phyloP scores from a whole-genome alignment of 164 flowering plant species.

The Chloranthus sessilifolius region DNA sequence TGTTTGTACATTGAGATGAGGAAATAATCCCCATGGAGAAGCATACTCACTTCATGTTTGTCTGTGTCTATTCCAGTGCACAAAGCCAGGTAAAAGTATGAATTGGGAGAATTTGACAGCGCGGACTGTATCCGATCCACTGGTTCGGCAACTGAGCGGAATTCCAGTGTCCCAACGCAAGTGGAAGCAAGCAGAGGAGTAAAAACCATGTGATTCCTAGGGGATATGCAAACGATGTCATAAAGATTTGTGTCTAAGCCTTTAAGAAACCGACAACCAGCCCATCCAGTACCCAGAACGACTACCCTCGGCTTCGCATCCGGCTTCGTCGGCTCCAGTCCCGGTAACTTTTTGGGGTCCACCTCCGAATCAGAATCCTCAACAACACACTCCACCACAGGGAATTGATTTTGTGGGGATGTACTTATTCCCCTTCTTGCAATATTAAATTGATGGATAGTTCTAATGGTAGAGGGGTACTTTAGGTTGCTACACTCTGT shows the following conservation, averaged over 20 bases:
- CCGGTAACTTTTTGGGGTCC: slow-evolving; percentile 30
- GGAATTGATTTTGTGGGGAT: slow-evolving; percentile 35
- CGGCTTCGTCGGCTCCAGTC: slow-evolving; percentile 61
- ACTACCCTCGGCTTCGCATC: slow-evolving; percentile 84
- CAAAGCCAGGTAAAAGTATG: slow-evolving; percentile 67
- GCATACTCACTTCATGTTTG: slow-evolving; percentile 69
- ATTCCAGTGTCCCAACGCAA: slow-evolving; percentile 87
- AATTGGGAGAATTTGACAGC: slow-evolving; percentile 52
- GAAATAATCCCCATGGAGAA: too few relatives aligned
- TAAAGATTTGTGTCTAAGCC: slow-evolving; percentile 66
- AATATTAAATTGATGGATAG: slow-evolving; percentile 12
- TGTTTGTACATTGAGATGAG: too few relatives aligned
- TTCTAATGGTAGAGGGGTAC: too few relatives aligned
- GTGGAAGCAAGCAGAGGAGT: slow-evolving; percentile 93
- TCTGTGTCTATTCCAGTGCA: slow-evolving; percentile 55
- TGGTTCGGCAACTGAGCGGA: slow-evolving; percentile 86
- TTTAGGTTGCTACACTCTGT: slow-evolving; percentile 10
- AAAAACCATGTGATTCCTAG: slow-evolving; percentile 92
- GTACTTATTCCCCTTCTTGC: slow-evolving; percentile 46
- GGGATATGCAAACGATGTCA: slow-evolving; percentile 83
- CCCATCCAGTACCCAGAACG: slow-evolving; percentile 89
- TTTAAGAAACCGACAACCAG: slow-evolving; percentile 78
- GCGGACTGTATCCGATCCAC: slow-evolving; percentile 70
- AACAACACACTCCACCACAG: slow-evolving; percentile 30
- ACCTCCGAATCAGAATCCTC: slow-evolving; percentile 37